A percentile compares a stretch with the other conserved stretches of the same genome.
phyloP scores from a whole-genome alignment of 2,329 filamentous ascomycete species.

The Amphichorda felina region DNA sequence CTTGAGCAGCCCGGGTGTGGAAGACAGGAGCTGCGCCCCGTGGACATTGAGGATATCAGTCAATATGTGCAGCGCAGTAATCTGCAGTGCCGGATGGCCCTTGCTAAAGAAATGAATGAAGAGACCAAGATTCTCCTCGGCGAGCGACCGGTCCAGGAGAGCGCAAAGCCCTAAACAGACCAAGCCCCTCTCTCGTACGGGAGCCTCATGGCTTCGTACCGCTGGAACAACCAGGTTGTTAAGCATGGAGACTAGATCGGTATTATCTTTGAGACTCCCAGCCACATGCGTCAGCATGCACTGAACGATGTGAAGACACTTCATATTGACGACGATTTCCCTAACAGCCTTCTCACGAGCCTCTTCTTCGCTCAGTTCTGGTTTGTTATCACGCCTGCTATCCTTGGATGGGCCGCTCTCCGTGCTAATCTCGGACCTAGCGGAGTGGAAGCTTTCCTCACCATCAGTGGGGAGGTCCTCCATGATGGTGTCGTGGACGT shows the following conservation, averaged over 20 bases:
- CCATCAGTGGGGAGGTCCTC: conserved; percentile 50
- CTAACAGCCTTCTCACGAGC: conserved; percentile 65
- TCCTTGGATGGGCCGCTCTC: conserved; percentile 42
- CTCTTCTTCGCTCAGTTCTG: conserved; percentile 48
- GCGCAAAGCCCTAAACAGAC: conserved; percentile 85
- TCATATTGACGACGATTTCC: conserved; percentile 96
- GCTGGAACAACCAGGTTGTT: conserved; percentile 95
- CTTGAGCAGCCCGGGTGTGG: conserved; percentile 62
- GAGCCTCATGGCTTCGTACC: conserved; percentile 83
- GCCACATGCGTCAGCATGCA: conserved; percentile 94
- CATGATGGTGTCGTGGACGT: conserved; percentile 89
- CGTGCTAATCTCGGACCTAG: conserved; percentile 70
- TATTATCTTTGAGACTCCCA: conserved; percentile 78
- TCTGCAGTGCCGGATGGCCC: conserved; percentile 80
- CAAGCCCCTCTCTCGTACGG: conserved; percentile 81
- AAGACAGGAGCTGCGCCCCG: conserved; percentile 61
- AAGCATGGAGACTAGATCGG: conserved; percentile 90
- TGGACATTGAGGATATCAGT: conserved; percentile 89
- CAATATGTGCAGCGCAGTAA: conserved; percentile 81
- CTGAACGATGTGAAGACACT: conserved; percentile 92
- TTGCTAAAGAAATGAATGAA: conserved; percentile 96
- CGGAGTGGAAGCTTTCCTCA: conserved; percentile 80
- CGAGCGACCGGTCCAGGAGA: conserved; percentile 80
- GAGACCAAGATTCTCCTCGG: conserved; percentile 80
- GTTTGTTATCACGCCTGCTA: conserved; percentile 25